These are phyloP conservation scores for Zelonia costaricensis DNA, from an alignment of 208 protist genomes.

Conservation along the genomic window DNA sequence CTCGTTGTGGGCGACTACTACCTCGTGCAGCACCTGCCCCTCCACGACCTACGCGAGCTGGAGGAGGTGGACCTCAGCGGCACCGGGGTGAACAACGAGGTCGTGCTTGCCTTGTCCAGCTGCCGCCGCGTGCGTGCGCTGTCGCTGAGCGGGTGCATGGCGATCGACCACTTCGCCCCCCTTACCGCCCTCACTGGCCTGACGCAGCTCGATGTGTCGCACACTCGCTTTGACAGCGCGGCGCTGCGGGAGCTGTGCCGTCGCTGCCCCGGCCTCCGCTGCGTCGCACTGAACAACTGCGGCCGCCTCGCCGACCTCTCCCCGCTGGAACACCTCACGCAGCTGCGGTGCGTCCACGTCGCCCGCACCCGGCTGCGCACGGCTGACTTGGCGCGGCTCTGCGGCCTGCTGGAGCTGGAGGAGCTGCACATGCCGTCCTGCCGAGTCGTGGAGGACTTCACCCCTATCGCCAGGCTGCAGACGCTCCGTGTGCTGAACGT, in stretches of 20 bases:
- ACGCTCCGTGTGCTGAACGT: slow-evolving; percentile 16
- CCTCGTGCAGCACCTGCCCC: slow-evolving; percentile 25
- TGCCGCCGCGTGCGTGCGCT: slow-evolving; percentile 20
- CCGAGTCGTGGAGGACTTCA: slow-evolving; percentile 14
- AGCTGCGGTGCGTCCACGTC: slow-evolving; percentile 19
- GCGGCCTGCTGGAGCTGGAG: slow-evolving; percentile 12
- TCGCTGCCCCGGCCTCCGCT: slow-evolving; percentile 12
- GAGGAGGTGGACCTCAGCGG: slow-evolving; percentile 24
- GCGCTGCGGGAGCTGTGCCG: slow-evolving; percentile 18
- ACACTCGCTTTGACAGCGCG: slow-evolving; percentile 7
- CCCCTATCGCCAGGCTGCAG: slow-evolving; percentile 2
- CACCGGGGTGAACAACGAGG: slow-evolving; percentile 16
- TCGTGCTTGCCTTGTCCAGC: slow-evolving; percentile 13
- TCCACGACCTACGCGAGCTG: slow-evolving; percentile 15
- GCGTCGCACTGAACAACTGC: slow-evolving; percentile 14
- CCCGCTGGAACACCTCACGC: slow-evolving; percentile 10
- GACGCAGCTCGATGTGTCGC: slow-evolving; percentile 8
- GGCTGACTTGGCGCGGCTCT: slow-evolving; percentile 23
- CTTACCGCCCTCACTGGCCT: slow-evolving; percentile 7
- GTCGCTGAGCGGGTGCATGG: slow-evolving; percentile 16
- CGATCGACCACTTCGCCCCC: slow-evolving; percentile 8
- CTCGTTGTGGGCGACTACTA: slow-evolving; percentile 31
- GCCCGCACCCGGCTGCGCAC: slow-evolving; percentile 18
- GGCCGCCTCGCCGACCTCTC: slow-evolving; percentile 15
- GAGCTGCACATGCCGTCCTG: slow-evolving; percentile 28